Conservation (phyloP, 1,284 basidiomycete species). For the Lignosus rhinocerotis region DNA sequence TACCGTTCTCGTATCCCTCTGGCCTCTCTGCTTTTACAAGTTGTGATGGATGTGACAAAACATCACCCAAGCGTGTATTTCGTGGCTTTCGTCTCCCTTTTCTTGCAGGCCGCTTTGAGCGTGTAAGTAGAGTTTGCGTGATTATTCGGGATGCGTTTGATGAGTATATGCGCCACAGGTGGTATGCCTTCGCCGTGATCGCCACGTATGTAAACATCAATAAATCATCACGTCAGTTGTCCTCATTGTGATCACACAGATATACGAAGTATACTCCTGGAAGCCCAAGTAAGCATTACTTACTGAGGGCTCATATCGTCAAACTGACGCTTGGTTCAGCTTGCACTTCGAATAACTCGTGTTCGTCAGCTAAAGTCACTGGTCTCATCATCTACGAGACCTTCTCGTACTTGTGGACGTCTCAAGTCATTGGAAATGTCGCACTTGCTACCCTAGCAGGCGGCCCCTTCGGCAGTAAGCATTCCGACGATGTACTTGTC, state of each 20-base stretch:
- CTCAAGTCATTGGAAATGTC: slow-evolving; percentile 79
- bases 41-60: slow-evolving; percentile 82
- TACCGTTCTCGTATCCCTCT: slow-evolving; percentile 77
- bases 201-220: slow-evolving; percentile 50
- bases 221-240: background rate
- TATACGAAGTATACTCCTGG: slow-evolving; percentile 79
- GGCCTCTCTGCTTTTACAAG: slow-evolving; percentile 76
- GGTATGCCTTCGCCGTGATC: slow-evolving; percentile 70
- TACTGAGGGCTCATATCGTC: background rate
- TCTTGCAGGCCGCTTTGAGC: slow-evolving; percentile 70
- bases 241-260: slow-evolving; percentile 33
- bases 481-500: background rate
- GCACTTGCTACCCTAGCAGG: slow-evolving; percentile 81
- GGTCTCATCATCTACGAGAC: slow-evolving; percentile 79
- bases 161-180: slow-evolving; percentile 38
- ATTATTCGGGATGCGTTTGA: background rate
- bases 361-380: slow-evolving; percentile 54
- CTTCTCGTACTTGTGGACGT: slow-evolving; percentile 85
- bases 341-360: slow-evolving; percentile 43
- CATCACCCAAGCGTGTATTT: slow-evolving; percentile 80
- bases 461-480: slow-evolving; percentile 56
- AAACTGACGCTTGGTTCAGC: slow-evolving; percentile 25
- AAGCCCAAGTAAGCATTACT: slow-evolving; percentile 52
- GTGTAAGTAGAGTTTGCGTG: slow-evolving; percentile 47
- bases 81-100: slow-evolving; percentile 71